Evolutionary conservation across 371 early-diverging fungal species (phyloP), one percentile per base, ranked within the genome.

Genomic region (Massospora cicadina): DNA sequence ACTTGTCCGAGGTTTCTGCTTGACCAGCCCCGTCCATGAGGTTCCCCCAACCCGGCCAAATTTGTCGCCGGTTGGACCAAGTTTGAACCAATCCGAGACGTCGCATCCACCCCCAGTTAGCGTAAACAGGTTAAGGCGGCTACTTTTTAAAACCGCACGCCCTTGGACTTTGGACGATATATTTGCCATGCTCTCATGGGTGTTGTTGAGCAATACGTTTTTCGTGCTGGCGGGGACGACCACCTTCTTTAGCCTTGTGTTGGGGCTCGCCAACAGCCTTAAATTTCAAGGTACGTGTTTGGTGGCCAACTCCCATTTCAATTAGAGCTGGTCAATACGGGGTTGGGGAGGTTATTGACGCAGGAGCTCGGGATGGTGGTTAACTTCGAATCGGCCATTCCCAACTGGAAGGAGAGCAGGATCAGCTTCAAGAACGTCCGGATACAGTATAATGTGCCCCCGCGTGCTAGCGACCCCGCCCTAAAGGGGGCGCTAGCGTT

Each of bases 161-260:
- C 89, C 89, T 0, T 89, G 85, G 84, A 88, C 85, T 1, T 65
- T 87, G 3, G 93, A 97, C 69, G 95, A 97, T 68, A 72, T 90
- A 53, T 79, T 91, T 30, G 97, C 95, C 0, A 64, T 95, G 68
- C 81, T 87, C 58, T 86, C 89, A 1, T 96, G 95, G 95, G 72
- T 91, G 0, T 84, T 94, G 70, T 75, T 95, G 29, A 89, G 91
- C 7, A 84, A 93, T 58, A 80, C 86, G 0, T 73, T 92, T 10
- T 88, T 92, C 79, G 69, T 95, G 21, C 68, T 95, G 24, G 80
- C 83, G 5, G 93, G 91, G 0, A 95, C 95, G 0, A 97, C 95
- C 0, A 90, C 93, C 17, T 91, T 89, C 67, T 80, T 91, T 30
- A 89, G 89, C 62, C 72, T 94, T 2, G 70, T 90, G 0, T 71